Evolutionary conservation across 2,329 filamentous ascomycete species (phyloP), one percentile per base, ranked within the genome.

Genomic region (Colletotrichum cordylinicola): DNA sequence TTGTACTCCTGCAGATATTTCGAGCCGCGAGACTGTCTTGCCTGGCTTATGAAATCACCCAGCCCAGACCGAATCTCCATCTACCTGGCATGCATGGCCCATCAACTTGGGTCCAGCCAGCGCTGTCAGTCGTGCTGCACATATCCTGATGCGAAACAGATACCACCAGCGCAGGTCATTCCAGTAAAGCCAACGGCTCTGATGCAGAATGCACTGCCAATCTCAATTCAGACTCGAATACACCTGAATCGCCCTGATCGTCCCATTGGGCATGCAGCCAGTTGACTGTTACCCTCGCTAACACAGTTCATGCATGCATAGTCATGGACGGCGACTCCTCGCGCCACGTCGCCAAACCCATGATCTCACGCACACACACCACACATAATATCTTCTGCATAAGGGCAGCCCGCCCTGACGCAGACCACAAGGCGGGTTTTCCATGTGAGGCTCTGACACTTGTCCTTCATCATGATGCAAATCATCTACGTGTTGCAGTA

Each of bases 221-320:
- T 43, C n/a, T 27, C 35, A n/a, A 31, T 18, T 4, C 8, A 29
- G 35, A 33, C 21, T 15, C 21, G 24, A 58, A 52, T n/a, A 21
- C 43, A 52, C 43, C 10, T 21, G n/a, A 52, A 21, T 8, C 18
- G 1, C n/a, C 43, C 43, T 52, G 43, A 21, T 52, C 18, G 52
- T 18, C 16, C 64, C 39, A 67, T 55, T 35, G 64, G 43, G 31
- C 33, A 24, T 64, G 18, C 24, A 24, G 13, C 31, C 60, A 21
- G 62, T 31, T n/a, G 37, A 27, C 43, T 21, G 62, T 21, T 37
- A 52, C 29, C n/a, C 62, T 75, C 55, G 62, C 69, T 56, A 62
- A 55, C 16, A 52, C 48, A 10, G 27, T 64, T 64, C 69, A 67
- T 73, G 73, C 69, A 64, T 67, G 37, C 72, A 72, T 39, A n/a